Conservation (phyloP, 2,329 filamentous ascomycete species). For the Penicillium sp. region DNA sequence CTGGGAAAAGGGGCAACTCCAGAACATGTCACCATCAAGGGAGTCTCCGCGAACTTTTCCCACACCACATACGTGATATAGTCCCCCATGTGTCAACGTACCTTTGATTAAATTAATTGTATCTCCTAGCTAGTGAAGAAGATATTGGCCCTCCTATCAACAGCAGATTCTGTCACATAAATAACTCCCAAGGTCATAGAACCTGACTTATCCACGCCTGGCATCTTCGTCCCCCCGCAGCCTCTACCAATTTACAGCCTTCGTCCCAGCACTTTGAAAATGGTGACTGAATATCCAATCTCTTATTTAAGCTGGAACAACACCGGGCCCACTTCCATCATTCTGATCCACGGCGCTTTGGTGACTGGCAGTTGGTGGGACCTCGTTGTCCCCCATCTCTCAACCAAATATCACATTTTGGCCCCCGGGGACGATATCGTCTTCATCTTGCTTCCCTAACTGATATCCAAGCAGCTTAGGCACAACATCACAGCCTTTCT, state of each 20-base stretch:
- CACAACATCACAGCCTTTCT: no score
- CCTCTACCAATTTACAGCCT: neutral
- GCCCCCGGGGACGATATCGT: no score
- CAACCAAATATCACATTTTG: neutral
- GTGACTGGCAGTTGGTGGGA: neutral
- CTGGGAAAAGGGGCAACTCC: no score
- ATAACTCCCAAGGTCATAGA: neutral
- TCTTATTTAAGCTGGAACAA: neutral
- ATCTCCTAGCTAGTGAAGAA: neutral
- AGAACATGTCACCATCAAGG: no score
- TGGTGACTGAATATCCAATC: neutral
- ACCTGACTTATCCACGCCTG: neutral
- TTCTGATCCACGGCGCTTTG: neutral
- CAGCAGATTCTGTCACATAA: neutral
- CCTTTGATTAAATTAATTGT: neutral
- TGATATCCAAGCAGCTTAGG: no score
- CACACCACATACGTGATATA: no score
- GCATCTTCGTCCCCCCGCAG: neutral
- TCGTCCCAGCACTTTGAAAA: neutral
- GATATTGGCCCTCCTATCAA: no score
- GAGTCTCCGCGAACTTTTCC: no score
- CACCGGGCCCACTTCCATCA: neutral
- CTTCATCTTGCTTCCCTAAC: no score
- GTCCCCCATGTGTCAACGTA: no score
- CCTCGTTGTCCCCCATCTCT: neutral